A percentile compares a stretch with the other conserved stretches of the same genome.
phyloP scores from a whole-genome alignment of 2,329 filamentous ascomycete genomes.

The Huntiella decipiens region DNA sequence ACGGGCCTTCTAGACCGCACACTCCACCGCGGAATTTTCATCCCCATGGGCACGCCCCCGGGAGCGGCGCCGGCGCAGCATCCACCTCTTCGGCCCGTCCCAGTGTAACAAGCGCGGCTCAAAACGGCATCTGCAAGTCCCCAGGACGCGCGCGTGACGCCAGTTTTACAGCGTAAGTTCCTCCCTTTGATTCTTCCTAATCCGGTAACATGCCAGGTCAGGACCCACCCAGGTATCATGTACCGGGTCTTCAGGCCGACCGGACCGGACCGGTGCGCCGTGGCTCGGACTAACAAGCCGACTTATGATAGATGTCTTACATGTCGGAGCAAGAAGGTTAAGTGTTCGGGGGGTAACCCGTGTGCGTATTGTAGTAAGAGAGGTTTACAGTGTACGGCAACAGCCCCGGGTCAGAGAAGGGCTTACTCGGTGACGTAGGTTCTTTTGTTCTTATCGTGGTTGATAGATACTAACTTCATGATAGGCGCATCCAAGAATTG shows the following conservation, averaged over 20 bases:
- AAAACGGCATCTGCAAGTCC: constrained; percentile 23
- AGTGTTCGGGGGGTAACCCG: constrained; percentile 10
- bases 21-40: background rate
- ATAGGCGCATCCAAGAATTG: constrained; percentile 12
- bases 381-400: constrained; percentile 8
- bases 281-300: too few relatives aligned
- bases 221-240: background rate
- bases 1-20: background rate
- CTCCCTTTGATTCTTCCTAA: background rate
- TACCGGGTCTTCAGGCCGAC: too few relatives aligned
- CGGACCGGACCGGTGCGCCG: too few relatives aligned
- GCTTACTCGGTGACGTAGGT: constrained; percentile 12
- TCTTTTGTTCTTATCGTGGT: background rate
- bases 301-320: constrained; percentile 11
- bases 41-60: constrained; percentile 11
- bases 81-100: too few relatives aligned
- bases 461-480: background rate
- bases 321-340: constrained; percentile 11
- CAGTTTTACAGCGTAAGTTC: constrained; percentile 28
- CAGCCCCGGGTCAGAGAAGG: constrained; percentile 7
- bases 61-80: constrained; percentile 6
- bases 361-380: constrained; percentile 11
- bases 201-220: background rate
- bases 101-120: too few relatives aligned
- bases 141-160: constrained; percentile 27